These are phyloP conservation scores for Metarhizium rileyi DNA, from an alignment of 2,329 filamentous ascomycete genomes.

Conservation along the genomic window DNA sequence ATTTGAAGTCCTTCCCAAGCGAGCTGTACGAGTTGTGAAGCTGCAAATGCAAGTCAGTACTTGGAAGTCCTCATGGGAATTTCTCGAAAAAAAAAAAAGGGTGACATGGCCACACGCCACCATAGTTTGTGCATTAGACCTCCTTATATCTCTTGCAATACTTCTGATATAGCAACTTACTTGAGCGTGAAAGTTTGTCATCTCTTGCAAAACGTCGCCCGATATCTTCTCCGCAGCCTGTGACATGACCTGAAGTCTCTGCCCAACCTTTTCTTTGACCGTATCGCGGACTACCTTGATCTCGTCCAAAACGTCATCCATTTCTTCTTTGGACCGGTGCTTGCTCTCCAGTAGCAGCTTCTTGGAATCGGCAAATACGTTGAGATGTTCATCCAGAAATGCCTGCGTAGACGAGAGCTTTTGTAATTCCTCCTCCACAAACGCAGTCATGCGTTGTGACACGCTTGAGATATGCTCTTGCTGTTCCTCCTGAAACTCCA, in stretches of 20 bases:
- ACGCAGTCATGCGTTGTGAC: slow-evolving; percentile 62
- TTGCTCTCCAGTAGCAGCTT: slow-evolving; percentile 59
- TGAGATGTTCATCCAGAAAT: slow-evolving; percentile 60
- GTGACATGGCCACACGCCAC: too few species aligned
- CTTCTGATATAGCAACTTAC: slow-evolving; percentile 24
- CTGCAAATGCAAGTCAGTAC: slow-evolving; percentile 24
- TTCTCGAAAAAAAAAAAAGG: too few species aligned
- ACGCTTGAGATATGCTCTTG: slow-evolving; percentile 58
- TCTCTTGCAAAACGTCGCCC: slow-evolving; percentile 76
- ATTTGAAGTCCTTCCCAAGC: slow-evolving; percentile 78
- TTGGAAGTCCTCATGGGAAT: too few species aligned
- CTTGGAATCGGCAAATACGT: slow-evolving; percentile 58
- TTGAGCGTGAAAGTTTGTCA: slow-evolving; percentile 69
- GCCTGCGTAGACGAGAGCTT: slow-evolving; percentile 61
- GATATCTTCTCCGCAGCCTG: slow-evolving; percentile 80
- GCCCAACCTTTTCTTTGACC: slow-evolving; percentile 76
- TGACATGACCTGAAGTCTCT: slow-evolving; percentile 75
- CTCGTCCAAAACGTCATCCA: slow-evolving; percentile 86
- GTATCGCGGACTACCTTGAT: slow-evolving; percentile 84
- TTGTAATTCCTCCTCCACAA: slow-evolving; percentile 65
- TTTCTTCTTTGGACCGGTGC: slow-evolving; percentile 63
- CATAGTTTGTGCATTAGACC: too few species aligned
- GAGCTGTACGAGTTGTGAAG: slow-evolving; percentile 76
- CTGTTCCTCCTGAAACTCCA: slow-evolving; percentile 64
- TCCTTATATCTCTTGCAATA: background rate